Percentiles rank a stretch among this genome's conserved stretches.
These are phyloP conservation scores for Aspergillus intermedius DNA, from an alignment of 2,329 filamentous ascomycete species.

Conservation along the genomic window DNA sequence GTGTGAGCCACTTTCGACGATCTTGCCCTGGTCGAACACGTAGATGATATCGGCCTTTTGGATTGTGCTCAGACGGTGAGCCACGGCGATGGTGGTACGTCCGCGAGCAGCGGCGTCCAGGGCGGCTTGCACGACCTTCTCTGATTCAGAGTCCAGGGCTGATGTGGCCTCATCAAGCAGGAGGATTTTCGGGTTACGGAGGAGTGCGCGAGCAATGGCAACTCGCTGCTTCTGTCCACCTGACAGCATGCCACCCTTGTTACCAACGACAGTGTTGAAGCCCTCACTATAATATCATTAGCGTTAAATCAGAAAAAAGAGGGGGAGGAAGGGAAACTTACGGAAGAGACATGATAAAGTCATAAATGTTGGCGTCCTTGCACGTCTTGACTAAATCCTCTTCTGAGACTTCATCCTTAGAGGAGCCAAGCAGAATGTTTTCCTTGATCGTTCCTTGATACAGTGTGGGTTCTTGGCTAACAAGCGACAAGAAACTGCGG, in stretches of 20 bases:
- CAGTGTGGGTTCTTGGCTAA: conserved; percentile 88
- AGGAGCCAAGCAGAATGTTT: conserved; percentile 76
- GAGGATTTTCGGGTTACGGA: conserved; percentile 84
- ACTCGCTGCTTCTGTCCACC: conserved; percentile 94
- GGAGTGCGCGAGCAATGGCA: conserved; percentile 82
- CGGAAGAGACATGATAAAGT: conserved; percentile 79
- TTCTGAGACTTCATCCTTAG: conserved; percentile 62
- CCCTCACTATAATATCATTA: conserved; percentile 51
- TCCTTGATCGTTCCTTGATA: conserved; percentile 90
- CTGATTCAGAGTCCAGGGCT: conserved; percentile 45
- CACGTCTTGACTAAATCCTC: conserved; percentile 70
- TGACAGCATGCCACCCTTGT: conserved; percentile 75
- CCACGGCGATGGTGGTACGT: conserved; percentile 87
- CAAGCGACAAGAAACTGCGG: conserved; percentile 73
- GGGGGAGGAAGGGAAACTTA: conserved; percentile 29
- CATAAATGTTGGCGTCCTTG: conserved; percentile 85
- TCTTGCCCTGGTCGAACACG: conserved; percentile 83
- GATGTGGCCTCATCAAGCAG: conserved; percentile 70
- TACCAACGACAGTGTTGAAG: conserved; percentile 78
- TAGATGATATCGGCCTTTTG: conserved; percentile 93
- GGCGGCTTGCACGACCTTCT: conserved; percentile 58
- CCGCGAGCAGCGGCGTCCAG: conserved; percentile 77
- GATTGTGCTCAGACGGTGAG: conserved; percentile 85
- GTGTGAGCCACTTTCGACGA: conserved; percentile 82
- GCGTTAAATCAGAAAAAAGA: not conserved